These are phyloP conservation scores for Syzygium syzygioides DNA, from an alignment of 441 rosid species.

Conservation along the genomic window DNA sequence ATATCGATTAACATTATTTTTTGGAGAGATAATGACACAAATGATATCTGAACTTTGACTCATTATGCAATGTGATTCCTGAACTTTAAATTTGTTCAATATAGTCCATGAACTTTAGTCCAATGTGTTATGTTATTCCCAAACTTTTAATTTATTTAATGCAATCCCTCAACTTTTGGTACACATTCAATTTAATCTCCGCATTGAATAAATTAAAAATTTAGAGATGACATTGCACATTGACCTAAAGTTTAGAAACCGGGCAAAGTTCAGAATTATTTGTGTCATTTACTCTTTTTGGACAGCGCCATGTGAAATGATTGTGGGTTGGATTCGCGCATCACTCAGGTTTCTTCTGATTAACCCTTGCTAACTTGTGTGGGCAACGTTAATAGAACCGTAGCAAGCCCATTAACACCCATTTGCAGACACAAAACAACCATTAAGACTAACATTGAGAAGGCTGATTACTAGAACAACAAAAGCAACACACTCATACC, in stretches of 20 bases:
- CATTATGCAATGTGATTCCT: accelerated
- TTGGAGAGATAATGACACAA: accelerated
- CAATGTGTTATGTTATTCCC: too few relatives aligned
- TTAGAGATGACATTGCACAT: accelerated
- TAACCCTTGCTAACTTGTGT: too few relatives aligned
- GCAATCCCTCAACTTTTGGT: accelerated
- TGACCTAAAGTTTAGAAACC: too few relatives aligned
- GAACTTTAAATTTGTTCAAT: neutral
- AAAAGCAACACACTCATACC: neutral
- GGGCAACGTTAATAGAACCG: too few relatives aligned
- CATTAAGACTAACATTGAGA: too few relatives aligned
- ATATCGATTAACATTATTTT: too few relatives aligned
- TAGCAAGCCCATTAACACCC: too few relatives aligned
- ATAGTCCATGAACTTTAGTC: accelerated
- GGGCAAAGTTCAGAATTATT: neutral
- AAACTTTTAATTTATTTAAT: neutral
- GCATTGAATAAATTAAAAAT: accelerated
- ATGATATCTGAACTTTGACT: accelerated
- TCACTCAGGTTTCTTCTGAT: too few relatives aligned
- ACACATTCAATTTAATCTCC: accelerated
- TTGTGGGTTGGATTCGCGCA: too few relatives aligned
- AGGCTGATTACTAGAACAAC: neutral
- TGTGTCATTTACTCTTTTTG: neutral
- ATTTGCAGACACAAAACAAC: too few relatives aligned
- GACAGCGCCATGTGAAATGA: neutral